Percentiles rank a stretch among this genome's conserved stretches.
These are phyloP conservation scores for Huntiella moniliformis DNA, from an alignment of 2,329 filamentous ascomycete species.

Conservation along the genomic window DNA sequence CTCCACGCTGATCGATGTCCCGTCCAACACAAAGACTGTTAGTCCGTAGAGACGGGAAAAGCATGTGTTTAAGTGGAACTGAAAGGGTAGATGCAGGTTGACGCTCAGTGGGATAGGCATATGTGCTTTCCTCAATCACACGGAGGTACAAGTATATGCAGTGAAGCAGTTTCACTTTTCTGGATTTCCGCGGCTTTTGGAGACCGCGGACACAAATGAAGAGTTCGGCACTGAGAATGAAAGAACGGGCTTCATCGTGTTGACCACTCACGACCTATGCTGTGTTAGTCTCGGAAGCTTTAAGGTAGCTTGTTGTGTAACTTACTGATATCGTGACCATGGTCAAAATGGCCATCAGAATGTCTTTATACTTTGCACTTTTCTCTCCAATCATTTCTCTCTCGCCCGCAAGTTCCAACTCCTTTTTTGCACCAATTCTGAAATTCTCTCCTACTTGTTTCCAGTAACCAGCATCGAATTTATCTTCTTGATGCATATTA, in stretches of 20 bases:
- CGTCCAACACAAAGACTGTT: slow-evolving; percentile 23
- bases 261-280: slow-evolving; percentile 17
- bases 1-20: slow-evolving; percentile 24
- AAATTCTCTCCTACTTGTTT: slow-evolving; percentile 17
- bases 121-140: slow-evolving; percentile 26
- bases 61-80: slow-evolving; percentile 13
- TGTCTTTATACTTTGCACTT: slow-evolving; percentile 22
- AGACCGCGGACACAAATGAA: slow-evolving; percentile 24
- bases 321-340: slow-evolving; percentile 20
- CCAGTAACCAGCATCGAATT: slow-evolving; percentile 4
- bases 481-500: slow-evolving; percentile 15
- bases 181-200: slow-evolving; percentile 20
- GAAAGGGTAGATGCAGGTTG: slow-evolving; percentile 3
- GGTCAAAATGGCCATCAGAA: slow-evolving; percentile 23
- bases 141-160: slow-evolving; percentile 28
- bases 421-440: slow-evolving; percentile 17
- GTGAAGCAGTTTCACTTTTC: slow-evolving; percentile 25
- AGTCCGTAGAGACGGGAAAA: slow-evolving; percentile 15
- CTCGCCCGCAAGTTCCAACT: slow-evolving; percentile 16
- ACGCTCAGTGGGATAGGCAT: slow-evolving; percentile 13
- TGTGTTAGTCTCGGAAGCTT: background rate
- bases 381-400: slow-evolving; percentile 19
- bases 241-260: slow-evolving; percentile 18
- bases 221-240: slow-evolving; percentile 24
- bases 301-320: background rate